Base-by-base conservation (phyloP, 192 early-diverging fungal species). In the Phycomyces blakesleeanus region DNA sequence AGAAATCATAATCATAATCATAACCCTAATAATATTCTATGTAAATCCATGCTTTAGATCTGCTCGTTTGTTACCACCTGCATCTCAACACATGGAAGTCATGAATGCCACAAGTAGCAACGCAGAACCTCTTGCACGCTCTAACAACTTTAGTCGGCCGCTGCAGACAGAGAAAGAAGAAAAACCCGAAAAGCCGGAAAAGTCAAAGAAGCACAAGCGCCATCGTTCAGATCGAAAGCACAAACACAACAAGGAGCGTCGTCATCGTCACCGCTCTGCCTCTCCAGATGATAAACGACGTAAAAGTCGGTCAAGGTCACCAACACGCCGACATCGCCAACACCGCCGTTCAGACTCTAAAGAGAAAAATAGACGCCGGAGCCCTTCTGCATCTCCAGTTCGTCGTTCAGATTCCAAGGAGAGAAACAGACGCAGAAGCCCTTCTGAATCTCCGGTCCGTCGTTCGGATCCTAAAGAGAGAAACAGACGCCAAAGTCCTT, bases 211-310 rank as follows among this genome's bases (percentile, higher is more conserved):
- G 76, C 29, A 34, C 29, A 90, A 79, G 84, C 91, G 79, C 87
- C 93, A 83, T 89, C 94, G 69, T 90, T 66, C 73, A 91, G 92
- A 66, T 94, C 85, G 71, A 91, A 90, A 63, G 91, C 86, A 65
- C n/a, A 57, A 57, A 40, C 29, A n/a, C 11, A 2, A 57, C 16
- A 57, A 40, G 38, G 34, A 57, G 20, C 8, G 38, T 41, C 55
- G 57, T 16, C 27, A 51, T 18, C 42, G 22, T 11, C 50, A 22
- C 16, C 25, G 18, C 7, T 34, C 29, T 34, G 7, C 29, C 7
- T 34, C 54, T 55, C 54, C 24, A 26, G 54, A 56, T 18, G 49
- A 57, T 2, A 40, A 53, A 9, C 16, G 20, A 49, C 47, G 20
- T 49, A 3, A 1, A 49, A 18, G 20, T 49, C 1, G 10, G 10